phyloP scores from a whole-genome alignment of 106 monocot genomes.

The Alisma plantagoaquatica region DNA sequence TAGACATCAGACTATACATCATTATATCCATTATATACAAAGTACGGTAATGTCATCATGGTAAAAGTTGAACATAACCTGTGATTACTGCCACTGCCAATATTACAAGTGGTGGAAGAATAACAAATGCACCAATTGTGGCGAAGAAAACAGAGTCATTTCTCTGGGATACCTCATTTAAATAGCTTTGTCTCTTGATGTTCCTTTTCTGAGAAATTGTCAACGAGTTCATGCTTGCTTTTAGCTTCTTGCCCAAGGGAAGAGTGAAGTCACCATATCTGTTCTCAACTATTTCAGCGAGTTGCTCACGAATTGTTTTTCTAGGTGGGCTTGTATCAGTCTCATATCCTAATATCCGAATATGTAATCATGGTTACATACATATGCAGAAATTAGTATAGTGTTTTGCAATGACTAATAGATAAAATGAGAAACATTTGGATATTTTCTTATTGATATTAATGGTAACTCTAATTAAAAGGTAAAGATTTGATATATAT shows the following conservation, averaged over 20 bases:
- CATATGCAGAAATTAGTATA: too few species aligned
- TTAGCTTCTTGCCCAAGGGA: conserved; percentile 61
- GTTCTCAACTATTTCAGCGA: conserved; percentile 38
- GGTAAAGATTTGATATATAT: too few species aligned
- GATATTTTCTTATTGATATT: too few species aligned
- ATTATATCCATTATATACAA: too few species aligned
- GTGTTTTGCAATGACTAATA: too few species aligned
- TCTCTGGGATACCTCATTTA: conserved; percentile 55
- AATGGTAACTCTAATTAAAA: too few species aligned
- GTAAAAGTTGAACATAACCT: conserved; percentile 85
- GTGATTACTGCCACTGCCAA: conserved; percentile 55
- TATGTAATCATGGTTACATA: too few species aligned
- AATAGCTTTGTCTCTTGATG: conserved; percentile 84
- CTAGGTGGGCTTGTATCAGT: conserved; percentile 10
- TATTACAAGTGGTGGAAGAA: conserved; percentile 69
- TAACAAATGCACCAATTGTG: conserved; percentile 72
- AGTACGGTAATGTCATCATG: too few species aligned
- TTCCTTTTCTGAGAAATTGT: conserved; percentile 87
- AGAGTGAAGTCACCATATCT: conserved; percentile 58
- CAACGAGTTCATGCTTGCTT: conserved; percentile 18
- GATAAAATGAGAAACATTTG: too few species aligned
- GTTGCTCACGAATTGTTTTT: conserved; percentile 65
- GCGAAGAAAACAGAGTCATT: conserved; percentile 81
- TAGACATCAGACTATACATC: too few species aligned
- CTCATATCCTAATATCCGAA: conserved; percentile 36